phyloP scores from a whole-genome alignment of 345 rosid genomes.

The Corymbia maculata region DNA sequence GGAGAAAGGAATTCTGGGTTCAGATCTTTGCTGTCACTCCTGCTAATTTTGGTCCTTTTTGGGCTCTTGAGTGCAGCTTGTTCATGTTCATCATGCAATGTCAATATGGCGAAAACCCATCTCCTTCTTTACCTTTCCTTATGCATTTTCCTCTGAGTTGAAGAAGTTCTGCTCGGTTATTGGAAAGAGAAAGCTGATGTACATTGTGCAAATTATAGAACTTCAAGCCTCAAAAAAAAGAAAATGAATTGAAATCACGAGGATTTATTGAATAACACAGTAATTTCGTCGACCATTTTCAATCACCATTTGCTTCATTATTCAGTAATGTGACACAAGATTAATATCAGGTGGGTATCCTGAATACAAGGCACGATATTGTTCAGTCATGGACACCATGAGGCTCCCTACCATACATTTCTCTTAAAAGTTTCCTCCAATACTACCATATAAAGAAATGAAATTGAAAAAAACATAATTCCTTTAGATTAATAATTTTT shows the following conservation, averaged over 20 bases:
- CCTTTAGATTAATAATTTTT: background rate
- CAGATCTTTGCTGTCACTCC: background rate
- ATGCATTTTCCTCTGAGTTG: background rate
- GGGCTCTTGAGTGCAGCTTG: background rate
- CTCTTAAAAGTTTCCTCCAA: background rate
- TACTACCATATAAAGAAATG: background rate
- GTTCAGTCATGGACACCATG: background rate
- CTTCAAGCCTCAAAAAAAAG: background rate
- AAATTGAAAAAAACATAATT: background rate
- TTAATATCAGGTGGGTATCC: too few species aligned
- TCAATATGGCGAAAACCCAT: background rate
- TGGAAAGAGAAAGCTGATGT: rapidly evolving
- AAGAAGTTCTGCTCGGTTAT: background rate
- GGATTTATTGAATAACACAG: too few species aligned
- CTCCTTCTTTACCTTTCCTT: background rate
- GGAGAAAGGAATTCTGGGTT: background rate
- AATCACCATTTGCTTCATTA: background rate
- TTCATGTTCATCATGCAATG: background rate
- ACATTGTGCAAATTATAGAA: background rate
- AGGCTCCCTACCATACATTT: background rate
- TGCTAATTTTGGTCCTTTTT: background rate
- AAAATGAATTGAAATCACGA: background rate
- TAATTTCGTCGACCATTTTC: background rate
- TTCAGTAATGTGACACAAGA: background rate
- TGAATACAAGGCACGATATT: background rate